Percentiles rank a stretch among this genome's conserved stretches.
Evolutionary conservation across 768 basidiomycete species (phyloP).

Genomic region (Agaricus subrufescens): DNA sequence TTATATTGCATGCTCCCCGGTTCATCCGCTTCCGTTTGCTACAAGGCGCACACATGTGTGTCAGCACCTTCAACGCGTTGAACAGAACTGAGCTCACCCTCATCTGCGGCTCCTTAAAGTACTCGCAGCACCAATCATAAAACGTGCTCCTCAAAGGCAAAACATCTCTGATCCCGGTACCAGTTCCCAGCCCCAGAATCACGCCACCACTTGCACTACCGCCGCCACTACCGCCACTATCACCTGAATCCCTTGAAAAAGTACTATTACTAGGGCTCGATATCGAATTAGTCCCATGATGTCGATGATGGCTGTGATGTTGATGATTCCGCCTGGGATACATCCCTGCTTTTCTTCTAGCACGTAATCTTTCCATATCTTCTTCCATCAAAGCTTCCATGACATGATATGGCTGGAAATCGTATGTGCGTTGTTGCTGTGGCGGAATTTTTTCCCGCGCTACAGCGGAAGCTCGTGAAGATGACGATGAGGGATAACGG

Average conservation of each 20-base stretch:
- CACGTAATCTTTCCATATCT: constrained; percentile 87
- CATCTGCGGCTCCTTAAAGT: constrained; percentile 99
- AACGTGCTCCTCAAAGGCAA: constrained; percentile 88
- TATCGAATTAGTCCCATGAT: constrained; percentile 29
- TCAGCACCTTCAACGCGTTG: not conserved
- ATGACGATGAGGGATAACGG: constrained; percentile 23
- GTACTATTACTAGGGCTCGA: constrained; percentile 73
- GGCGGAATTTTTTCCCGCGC: constrained; percentile 20
- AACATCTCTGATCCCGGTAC: constrained; percentile 75
- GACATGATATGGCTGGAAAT: constrained; percentile 71
- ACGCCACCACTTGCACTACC: constrained; percentile 22
- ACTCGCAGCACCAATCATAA: constrained; percentile 96
- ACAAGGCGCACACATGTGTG: constrained; percentile 13
- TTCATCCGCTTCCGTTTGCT: constrained; percentile 95
- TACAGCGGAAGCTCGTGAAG: constrained; percentile 20
- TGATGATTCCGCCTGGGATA: constrained; percentile 33
- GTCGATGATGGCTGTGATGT: constrained; percentile 24
- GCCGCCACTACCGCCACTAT: constrained; percentile 32
- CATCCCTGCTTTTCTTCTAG: constrained; percentile 47
- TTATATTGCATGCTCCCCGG: constrained; percentile 93
- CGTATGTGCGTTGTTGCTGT: constrained; percentile 14
- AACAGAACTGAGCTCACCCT: constrained; percentile 47
- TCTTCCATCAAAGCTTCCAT: constrained; percentile 90
- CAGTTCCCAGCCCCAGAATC: constrained; percentile 75
- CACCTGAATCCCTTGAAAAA: constrained; percentile 71